Evolutionary conservation across 352 stramenopile species (phyloP), one percentile per base, ranked within the genome.

Genomic region (Phytophthora podocarpi): DNA sequence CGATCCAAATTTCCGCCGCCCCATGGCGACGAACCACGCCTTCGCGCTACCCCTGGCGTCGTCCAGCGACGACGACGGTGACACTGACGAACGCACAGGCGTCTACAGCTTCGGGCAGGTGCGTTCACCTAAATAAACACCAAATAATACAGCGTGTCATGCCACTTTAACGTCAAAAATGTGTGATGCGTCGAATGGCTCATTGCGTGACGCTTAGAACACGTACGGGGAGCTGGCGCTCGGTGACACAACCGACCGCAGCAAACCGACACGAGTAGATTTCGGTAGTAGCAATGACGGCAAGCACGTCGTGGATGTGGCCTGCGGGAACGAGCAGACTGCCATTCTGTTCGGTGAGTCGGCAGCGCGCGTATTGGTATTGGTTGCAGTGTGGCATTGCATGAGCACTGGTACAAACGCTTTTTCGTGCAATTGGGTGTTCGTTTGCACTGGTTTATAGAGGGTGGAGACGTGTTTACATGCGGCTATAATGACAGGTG

Each of bases 401-500:
- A 45, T 13, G 26, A 39, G 26, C 30, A 20, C 11, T 48, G 16
- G 53, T 27, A 34, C 0, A 45, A 30, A 5, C 15, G 41, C 28
- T 34, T 32, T 48, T 15, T 9, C 15, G 10, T 56, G 35, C 48
- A 18, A 54, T 45, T 30, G 9, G 32, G 21, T 13, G 36, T 18
- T 5, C 26, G 20, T 37, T 62, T 47, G 24, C 35, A 28, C 15
- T 51, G 13, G 5, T 21, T 43, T 13, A 30, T 46, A 86, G 69
- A 74, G 16, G 78, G 80, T 54, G 92, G 93, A 20, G 68, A 95
- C 34, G 80, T 98, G 15, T 97, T 88, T 61, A 80, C 87, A 11
- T 95, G 86, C 35, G 93, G 93, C 21, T 97, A 98, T 76, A 98
- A 98, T 46, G 92, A 98, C 72, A 98, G 78, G 82, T 89, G 20